These are phyloP conservation scores for Lojkania enalia DNA, from an alignment of 2,329 filamentous ascomycete species.

Conservation along the genomic window DNA sequence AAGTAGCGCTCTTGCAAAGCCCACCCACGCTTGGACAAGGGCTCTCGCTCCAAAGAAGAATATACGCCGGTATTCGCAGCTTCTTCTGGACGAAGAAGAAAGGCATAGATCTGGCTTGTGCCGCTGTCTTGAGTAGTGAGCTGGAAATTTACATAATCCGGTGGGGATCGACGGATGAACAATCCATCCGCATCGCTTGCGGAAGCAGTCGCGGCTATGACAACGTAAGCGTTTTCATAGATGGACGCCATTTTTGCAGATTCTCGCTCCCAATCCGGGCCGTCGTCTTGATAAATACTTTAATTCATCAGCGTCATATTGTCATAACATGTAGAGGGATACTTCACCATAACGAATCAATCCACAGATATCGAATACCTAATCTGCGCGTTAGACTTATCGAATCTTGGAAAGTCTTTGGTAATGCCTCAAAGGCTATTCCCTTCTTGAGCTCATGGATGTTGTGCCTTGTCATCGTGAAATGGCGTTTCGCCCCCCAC, in stretches of 20 bases:
- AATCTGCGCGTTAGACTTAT: conserved; percentile 19
- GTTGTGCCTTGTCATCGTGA: conserved; percentile 11
- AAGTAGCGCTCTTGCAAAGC: conserved; percentile 20
- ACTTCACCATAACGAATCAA: conserved; percentile 22
- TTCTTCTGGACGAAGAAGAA: not conserved
- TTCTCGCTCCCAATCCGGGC: conserved; percentile 17
- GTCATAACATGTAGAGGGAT: too few species aligned
- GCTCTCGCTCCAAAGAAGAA: conserved; percentile 5
- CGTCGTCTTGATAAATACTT: conserved; percentile 15
- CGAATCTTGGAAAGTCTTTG: conserved; percentile 26
- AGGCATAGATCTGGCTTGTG: conserved; percentile 2
- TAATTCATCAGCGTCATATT: not conserved
- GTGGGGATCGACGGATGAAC: conserved; percentile 3
- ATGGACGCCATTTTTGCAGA: conserved; percentile 16
- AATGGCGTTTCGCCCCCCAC: conserved; percentile 11
- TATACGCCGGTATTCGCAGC: not conserved
- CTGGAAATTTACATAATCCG: conserved; percentile 3
- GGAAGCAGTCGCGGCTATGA: conserved; percentile 12
- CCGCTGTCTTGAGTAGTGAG: conserved; percentile 1
- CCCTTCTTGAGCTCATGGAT: conserved; percentile 5
- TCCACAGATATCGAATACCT: conserved; percentile 26
- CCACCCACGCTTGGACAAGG: conserved; percentile 16
- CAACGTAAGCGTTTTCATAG: conserved; percentile 13
- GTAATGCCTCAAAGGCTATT: conserved; percentile 16
- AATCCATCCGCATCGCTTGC: conserved; percentile 3